These are phyloP conservation scores for Rubroboletus satanas DNA, from an alignment of 768 basidiomycete genomes.

Conservation along the genomic window DNA sequence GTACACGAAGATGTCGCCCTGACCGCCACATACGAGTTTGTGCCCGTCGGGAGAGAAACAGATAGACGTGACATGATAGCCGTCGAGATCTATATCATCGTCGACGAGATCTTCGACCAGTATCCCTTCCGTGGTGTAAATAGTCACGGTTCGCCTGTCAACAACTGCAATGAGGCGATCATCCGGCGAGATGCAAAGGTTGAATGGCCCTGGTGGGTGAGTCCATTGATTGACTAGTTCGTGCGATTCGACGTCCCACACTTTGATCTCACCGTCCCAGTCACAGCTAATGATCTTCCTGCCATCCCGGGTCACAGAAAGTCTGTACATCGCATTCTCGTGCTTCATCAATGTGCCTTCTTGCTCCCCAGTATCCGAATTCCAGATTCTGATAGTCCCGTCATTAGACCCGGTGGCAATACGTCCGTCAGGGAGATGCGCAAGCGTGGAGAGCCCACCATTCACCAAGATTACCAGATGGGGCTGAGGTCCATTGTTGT, in stretches of 20 bases:
- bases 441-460: background rate
- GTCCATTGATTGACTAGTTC: background rate
- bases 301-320: background rate
- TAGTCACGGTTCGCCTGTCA: fast-evolving
- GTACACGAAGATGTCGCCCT: background rate
- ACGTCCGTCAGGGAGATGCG: background rate
- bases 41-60: background rate
- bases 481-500: background rate
- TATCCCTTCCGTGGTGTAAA: background rate
- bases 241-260: background rate
- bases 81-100: no score
- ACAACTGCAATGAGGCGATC: constrained; percentile 2
- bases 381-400: background rate
- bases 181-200: constrained; percentile 1
- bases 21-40: background rate
- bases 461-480: background rate
- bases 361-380: background rate
- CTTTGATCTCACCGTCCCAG: background rate
- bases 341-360: background rate
- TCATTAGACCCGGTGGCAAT: fast-evolving
- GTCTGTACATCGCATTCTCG: background rate
- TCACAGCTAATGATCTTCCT: background rate
- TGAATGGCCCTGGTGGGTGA: background rate
- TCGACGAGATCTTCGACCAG: background rate
- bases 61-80: background rate